These are phyloP conservation scores for Psophocarpus tetragonolobus DNA, from an alignment of 306 rosid species.

Conservation along the genomic window DNA sequence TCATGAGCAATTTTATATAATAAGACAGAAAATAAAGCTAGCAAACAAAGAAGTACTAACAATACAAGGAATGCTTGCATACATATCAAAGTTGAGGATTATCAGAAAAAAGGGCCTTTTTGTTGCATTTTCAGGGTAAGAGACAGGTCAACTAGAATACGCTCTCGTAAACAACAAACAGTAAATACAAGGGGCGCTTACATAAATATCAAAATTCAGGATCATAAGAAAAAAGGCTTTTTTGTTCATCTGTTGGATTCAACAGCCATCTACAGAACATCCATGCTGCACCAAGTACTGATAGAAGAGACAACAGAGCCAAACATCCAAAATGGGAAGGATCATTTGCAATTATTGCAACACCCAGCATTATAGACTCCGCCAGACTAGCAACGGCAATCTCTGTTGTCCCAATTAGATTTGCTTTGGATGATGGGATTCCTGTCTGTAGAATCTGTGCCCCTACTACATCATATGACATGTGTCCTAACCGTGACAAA, in stretches of 20 bases:
- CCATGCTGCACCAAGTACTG: slow-evolving; percentile 86
- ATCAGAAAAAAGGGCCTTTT: slow-evolving; percentile 53
- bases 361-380: slow-evolving; percentile 84
- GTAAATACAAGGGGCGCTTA: slow-evolving; percentile 35
- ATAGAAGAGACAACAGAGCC: slow-evolving; percentile 75
- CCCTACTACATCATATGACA: slow-evolving; percentile 93
- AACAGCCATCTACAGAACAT: slow-evolving; percentile 86
- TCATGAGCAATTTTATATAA: not conserved
- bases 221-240: slow-evolving; percentile 65
- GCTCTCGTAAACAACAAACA: slow-evolving; percentile 5
- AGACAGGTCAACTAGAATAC: not conserved
- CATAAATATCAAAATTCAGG: slow-evolving; percentile 53
- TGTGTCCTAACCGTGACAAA: slow-evolving; percentile 87
- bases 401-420: slow-evolving; percentile 91
- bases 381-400: slow-evolving; percentile 95
- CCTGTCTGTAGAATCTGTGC: slow-evolving; percentile 95
- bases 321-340: slow-evolving; percentile 75
- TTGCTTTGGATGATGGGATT: slow-evolving; percentile 91
- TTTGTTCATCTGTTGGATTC: slow-evolving; percentile 86
- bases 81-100: slow-evolving; percentile 44
- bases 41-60: slow-evolving; percentile 2
- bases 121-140: slow-evolving; percentile 21
- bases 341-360: slow-evolving; percentile 85
- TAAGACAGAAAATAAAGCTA: not conserved
- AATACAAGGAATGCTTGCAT: slow-evolving; percentile 29